Evolutionary conservation across 805 yeast species (phyloP), one percentile per base, ranked within the genome.

Genomic region (Wickerhamiella occidentalis): DNA sequence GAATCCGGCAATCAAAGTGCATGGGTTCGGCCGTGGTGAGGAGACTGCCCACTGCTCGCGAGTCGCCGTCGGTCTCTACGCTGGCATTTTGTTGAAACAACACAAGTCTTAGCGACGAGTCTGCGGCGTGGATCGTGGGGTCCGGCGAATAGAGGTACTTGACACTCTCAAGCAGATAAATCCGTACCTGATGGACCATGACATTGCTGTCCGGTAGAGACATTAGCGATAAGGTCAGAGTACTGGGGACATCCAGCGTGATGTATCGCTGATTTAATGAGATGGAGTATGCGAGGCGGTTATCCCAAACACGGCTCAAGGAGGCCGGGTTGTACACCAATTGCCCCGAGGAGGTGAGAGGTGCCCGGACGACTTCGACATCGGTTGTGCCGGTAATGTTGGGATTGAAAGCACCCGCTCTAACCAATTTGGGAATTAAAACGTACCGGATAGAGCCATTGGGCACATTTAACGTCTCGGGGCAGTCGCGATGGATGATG

Each of bases 231-330:
- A 86, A 78, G 6, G 82, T 77, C 15, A 86, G 67, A 0, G 92
- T 92, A 33, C 85, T 61, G 59, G 80, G 85, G 1, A 86, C 78
- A 64, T 85, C 82, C 46, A 86, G 67, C 9, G 85, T 76, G 38
- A 86, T 75, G 40, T 82, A 78, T 59, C 85, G 82, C 9, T 87
- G 79, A 1, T 87, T 85, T 36, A 86, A 76, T 7, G 82, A 76
- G 28, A 86, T 81, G 57, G 83, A 90, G 60, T 86, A 86, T 52
- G 77, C 76, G 21, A 86, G 62, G 58, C 80, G 81, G 60, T 81
- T 82, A 61, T 86, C 95, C 95, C 95, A 86, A 52, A 84, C 85
- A 53, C 88, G 74, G 22, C 80, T 72, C 17, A 86, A 80, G 2
- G 82, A 78, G 47, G 86, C 83, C 0, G 94, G 94, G 59, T 85